Evolutionary conservation across 495 filamentous ascomycete species (phyloP), one percentile per base, ranked within the genome.

Genomic region (Penicillium ochrochloron): DNA sequence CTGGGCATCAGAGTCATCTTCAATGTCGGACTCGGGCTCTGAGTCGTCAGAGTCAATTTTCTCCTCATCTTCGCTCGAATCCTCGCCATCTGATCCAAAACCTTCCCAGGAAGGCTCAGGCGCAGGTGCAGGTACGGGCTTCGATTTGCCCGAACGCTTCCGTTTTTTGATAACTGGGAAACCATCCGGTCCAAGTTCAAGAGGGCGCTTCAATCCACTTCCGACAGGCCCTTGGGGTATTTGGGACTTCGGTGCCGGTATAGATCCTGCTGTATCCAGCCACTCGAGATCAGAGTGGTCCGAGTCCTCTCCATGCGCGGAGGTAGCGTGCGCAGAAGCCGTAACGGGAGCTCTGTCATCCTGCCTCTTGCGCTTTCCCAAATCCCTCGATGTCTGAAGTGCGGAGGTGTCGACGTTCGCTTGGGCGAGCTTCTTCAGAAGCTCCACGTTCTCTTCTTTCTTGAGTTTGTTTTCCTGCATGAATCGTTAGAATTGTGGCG

Each of bases 381-480:
- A 75, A 52, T 86, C 88, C 66, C 85, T 90, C 42, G 87, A 90
- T 69, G 92, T 96, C 42, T 85, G 83, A 42, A 96, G 87, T 21
- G 90, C 79, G 39, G 85, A 90, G 17, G 92, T 96, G 71, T 98
- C 93, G 55, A 95, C 86, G 69, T 90, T 94, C 14, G 86, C 81
- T 46, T 84, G 80, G 31, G 91, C 88, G 7, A 99, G 82, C 72
- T 93, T 92, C 73, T 91, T 91, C 55, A 97, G 84, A 21, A 99
- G 78, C 58, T 88, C 90, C 10, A 90, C 78, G 72, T 93, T 97
- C 70, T 98, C 95, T 72, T 99, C 95, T 74, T 97, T 98, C 72
- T 85, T 90, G 8, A 98, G 80, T 82, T 99, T 99, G 56, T 83
- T 95, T 70, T 97, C 94, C 87, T 89, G 69, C 12, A 44, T 17